Conservation (phyloP, 495 filamentous ascomycete genomes). For the Lentithecium fluviatile region DNA sequence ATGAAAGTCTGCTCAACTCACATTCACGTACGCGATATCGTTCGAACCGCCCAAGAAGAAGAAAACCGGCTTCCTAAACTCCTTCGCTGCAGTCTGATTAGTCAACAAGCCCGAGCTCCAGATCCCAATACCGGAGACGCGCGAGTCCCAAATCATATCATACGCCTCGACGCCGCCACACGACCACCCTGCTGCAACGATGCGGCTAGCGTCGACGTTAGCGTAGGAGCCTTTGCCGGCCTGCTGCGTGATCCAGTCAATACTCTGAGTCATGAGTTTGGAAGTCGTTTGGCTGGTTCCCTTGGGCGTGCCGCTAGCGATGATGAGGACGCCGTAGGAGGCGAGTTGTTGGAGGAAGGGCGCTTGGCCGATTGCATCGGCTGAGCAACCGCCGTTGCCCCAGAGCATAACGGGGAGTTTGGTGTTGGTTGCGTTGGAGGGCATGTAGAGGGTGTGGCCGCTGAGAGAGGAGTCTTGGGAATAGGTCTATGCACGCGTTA, state of each 20-base stretch:
- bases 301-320: constrained; percentile 37
- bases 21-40: constrained; percentile 42
- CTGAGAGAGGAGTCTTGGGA: constrained; percentile 27
- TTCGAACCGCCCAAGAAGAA: constrained; percentile 36
- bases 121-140: constrained; percentile 37
- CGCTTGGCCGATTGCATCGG: constrained; percentile 25
- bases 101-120: constrained; percentile 35
- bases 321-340: constrained; percentile 40
- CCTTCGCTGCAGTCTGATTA: constrained; percentile 20
- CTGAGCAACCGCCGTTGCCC: constrained; percentile 43
- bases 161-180: constrained; percentile 41
- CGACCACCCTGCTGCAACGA: constrained; percentile 18
- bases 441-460: constrained; percentile 39
- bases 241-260: constrained; percentile 39
- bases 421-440: constrained; percentile 20
- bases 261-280: constrained; percentile 5
- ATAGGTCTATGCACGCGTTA: constrained; percentile 24
- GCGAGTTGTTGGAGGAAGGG: constrained; percentile 31
- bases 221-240: constrained; percentile 40
- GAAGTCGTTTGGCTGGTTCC: constrained; percentile 32
- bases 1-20: constrained; percentile 1
- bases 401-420: constrained; percentile 42
- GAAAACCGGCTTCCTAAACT: constrained; percentile 27
- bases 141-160: constrained; percentile 23
- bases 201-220: constrained; percentile 33